phyloP scores from a whole-genome alignment of 352 stramenopile genomes.

The Pythium rishiriense region DNA sequence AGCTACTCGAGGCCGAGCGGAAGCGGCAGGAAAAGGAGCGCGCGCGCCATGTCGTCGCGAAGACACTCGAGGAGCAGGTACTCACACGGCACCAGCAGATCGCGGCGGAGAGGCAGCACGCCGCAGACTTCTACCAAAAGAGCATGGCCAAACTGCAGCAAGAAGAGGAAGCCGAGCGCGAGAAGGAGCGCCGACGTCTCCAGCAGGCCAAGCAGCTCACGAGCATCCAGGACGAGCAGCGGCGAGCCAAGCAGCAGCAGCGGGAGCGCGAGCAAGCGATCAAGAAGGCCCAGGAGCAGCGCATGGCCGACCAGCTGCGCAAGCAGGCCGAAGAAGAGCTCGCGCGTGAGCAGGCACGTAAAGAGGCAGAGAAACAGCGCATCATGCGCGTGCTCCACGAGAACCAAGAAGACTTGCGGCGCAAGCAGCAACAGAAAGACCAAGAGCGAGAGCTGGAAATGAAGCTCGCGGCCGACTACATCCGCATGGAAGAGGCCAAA shows the following conservation, averaged over 20 bases:
- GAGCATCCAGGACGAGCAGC: conserved; percentile 66
- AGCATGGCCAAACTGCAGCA: conserved; percentile 46
- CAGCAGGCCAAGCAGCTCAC: conserved; percentile 66
- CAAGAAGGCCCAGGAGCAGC: conserved; percentile 56
- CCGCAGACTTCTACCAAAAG: conserved; percentile 51
- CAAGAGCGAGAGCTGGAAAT: conserved; percentile 60
- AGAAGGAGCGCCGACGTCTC: conserved; percentile 53
- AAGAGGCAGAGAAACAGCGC: conserved; percentile 62
- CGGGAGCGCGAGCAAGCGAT: conserved; percentile 42
- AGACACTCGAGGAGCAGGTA: conserved; percentile 57
- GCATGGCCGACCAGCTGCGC: conserved; percentile 47
- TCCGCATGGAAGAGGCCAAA: conserved; percentile 72
- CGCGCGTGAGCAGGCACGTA: conserved; percentile 43
- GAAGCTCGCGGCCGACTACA: conserved; percentile 71
- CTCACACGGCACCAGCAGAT: conserved; percentile 38
- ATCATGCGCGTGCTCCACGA: conserved; percentile 59
- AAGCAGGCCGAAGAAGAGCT: conserved; percentile 60
- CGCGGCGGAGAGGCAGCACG: conserved; percentile 43
- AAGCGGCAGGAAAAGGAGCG: conserved; percentile 34
- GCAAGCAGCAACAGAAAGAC: conserved; percentile 55
- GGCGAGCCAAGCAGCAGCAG: conserved; percentile 57
- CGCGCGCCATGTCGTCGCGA: conserved; percentile 40
- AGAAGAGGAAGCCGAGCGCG: conserved; percentile 57
- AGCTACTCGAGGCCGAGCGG: conserved; percentile 54
- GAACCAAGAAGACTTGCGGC: conserved; percentile 61